A percentile compares a stretch with the other conserved stretches of the same genome.
Evolutionary conservation across 1,284 basidiomycete species (phyloP).

Genomic region (Melampsora larici-populina): DNA sequence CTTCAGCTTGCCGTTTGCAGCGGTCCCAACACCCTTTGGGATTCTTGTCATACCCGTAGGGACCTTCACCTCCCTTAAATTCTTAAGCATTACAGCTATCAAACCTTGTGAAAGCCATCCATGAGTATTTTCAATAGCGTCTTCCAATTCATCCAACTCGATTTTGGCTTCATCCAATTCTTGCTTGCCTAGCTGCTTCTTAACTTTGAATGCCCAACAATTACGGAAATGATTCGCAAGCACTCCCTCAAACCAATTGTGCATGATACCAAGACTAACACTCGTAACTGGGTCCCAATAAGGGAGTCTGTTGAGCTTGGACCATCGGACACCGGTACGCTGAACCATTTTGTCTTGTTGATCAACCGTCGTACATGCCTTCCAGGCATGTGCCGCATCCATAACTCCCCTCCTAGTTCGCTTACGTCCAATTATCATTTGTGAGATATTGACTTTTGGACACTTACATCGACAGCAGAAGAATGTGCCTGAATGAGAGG

Average conservation of each 20-base stretch:
- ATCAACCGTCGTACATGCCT: neutral
- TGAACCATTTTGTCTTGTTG: neutral
- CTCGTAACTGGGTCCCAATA: conserved; percentile 17
- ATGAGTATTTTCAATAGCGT: neutral
- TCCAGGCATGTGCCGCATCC: neutral
- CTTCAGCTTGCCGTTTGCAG: neutral
- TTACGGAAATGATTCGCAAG: conserved; percentile 14
- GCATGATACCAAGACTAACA: conserved; percentile 12
- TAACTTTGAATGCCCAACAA: neutral
- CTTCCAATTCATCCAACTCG: too few species aligned
- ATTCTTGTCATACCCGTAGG: neutral
- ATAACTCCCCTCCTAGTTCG: too few species aligned
- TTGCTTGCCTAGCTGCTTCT: too few species aligned
- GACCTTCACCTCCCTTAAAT: neutral
- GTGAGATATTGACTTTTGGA: neutral
- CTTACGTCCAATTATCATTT: too few species aligned
- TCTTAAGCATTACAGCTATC: neutral
- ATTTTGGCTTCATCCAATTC: too few species aligned
- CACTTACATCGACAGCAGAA: conserved; percentile 5
- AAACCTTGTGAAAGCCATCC: neutral
- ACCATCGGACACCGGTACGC: conserved; percentile 11
- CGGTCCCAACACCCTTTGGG: neutral
- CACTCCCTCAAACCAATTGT: too few species aligned
- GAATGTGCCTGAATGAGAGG: neutral
- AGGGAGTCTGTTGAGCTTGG: conserved; percentile 12